These are phyloP conservation scores for Nicotiana undulata DNA, from an alignment of 257 asterid genomes.

Conservation along the genomic window DNA sequence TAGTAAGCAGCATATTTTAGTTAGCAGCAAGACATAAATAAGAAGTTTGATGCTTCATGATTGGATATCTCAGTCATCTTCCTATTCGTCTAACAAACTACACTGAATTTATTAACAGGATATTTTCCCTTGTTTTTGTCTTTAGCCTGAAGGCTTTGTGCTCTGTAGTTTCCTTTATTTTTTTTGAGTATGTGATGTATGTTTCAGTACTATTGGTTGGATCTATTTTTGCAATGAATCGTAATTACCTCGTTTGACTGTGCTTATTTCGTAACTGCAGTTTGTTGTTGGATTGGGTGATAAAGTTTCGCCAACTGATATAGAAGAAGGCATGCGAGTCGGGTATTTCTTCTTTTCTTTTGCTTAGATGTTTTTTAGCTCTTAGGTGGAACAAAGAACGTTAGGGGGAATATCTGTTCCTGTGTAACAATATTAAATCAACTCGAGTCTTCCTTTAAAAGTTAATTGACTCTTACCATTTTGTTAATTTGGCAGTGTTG, in stretches of 20 bases:
- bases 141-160: background rate
- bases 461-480: constrained; percentile 3
- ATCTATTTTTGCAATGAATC: constrained; percentile 14
- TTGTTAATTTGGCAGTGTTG: constrained; percentile 55
- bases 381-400: background rate
- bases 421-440: background rate
- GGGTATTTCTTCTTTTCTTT: constrained; percentile 39
- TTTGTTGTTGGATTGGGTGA: constrained; percentile 96
- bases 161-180: background rate
- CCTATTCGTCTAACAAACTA: background rate
- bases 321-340: constrained; percentile 97
- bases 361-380: background rate
- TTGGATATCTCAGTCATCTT: background rate
- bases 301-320: constrained; percentile 95
- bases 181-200: background rate
- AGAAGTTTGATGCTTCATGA: background rate
- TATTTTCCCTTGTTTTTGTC: background rate
- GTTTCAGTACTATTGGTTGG: background rate
- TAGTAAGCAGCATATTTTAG: background rate
- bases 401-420: background rate
- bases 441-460: background rate
- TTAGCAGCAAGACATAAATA: background rate
- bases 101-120: background rate
- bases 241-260: constrained; percentile 25
- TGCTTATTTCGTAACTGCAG: constrained; percentile 37